Base-by-base conservation (phyloP, 2,329 filamentous ascomycete genomes). In the Colletotrichum lini region DNA sequence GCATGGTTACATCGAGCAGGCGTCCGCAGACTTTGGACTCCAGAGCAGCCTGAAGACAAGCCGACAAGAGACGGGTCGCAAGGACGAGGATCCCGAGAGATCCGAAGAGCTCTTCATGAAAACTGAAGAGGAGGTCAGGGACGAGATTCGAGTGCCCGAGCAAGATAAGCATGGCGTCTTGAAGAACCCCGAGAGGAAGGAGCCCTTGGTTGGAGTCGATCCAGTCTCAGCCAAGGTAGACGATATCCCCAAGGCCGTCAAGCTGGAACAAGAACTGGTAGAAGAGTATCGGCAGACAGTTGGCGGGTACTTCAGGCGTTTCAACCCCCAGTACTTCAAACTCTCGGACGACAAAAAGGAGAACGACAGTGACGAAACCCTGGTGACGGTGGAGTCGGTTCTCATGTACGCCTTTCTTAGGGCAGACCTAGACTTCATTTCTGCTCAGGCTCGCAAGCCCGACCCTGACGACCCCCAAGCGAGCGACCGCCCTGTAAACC, bases 231-330 rank as follows among this genome's bases (percentile, higher is more conserved):
- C 86, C 45, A 84, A 87, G 63, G 84, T 84, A 21, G 86, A 85
- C 47, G 88, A 92, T 76, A 85, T 87, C 44, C 81, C 84, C 30
- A 91, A 90, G 74, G 91, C 93, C 15, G 84, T 91, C 67, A 84
- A 90, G 66, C 84, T 98, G 61, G 92, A 97, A 80, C 89, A 86
- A 67, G 86, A 88, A 18, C 86, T 98, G 12, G 88, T 98, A 35
- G 84, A 88, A 47, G 89, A 92, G 66, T 99, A 97, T 90, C 93
- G 91, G 79, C 88, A 91, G 72, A 92, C 94, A 0, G 93, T 99
- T 7, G 96, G 96, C 58, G 96, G 96, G 42, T 99, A 99, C 82
- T 99, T 98, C 79, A 90, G 93, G 71, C 91, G 96, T 53, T 98
- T 98, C 84, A 91, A 90, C 75, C 96, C 96, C 0, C 88, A 93